Percentiles rank a stretch among this genome's conserved stretches.
These are phyloP conservation scores for Xylariales sp. DNA, from an alignment of 2,329 filamentous ascomycete genomes.

Conservation along the genomic window DNA sequence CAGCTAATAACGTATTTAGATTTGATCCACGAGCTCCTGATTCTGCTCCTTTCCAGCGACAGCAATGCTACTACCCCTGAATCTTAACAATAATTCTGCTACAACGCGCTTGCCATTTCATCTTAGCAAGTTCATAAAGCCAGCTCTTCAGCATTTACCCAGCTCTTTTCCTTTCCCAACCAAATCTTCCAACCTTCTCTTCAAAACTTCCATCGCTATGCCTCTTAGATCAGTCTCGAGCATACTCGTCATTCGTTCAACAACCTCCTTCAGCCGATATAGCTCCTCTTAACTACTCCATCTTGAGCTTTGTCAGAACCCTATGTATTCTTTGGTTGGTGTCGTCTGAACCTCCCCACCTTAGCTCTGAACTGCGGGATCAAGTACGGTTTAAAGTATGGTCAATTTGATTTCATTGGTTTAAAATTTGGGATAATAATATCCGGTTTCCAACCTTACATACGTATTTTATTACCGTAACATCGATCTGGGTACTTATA, in stretches of 20 bases:
- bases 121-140: neutral
- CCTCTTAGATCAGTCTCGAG: neutral
- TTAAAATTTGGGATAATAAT: too few species aligned
- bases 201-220: neutral
- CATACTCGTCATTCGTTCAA: neutral
- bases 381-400: too few species aligned
- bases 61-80: neutral
- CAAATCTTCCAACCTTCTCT: neutral
- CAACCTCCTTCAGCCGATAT: neutral
- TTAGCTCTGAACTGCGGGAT: too few species aligned
- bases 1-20: neutral
- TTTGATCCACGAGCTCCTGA: neutral
- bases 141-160: neutral
- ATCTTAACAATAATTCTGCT: neutral
- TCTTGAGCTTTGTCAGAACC: too few species aligned
- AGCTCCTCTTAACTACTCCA: too few species aligned
- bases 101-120: neutral
- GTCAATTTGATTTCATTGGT: too few species aligned
- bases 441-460: too few species aligned
- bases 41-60: neutral
- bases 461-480: too few species aligned
- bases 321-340: too few species aligned
- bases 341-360: too few species aligned
- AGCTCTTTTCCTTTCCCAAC: neutral
- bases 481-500: too few species aligned